Percentiles rank a stretch among this genome's conserved stretches.
Evolutionary conservation across 345 rosid genomes (phyloP).

Genomic region (Arabidopsis suecica): DNA sequence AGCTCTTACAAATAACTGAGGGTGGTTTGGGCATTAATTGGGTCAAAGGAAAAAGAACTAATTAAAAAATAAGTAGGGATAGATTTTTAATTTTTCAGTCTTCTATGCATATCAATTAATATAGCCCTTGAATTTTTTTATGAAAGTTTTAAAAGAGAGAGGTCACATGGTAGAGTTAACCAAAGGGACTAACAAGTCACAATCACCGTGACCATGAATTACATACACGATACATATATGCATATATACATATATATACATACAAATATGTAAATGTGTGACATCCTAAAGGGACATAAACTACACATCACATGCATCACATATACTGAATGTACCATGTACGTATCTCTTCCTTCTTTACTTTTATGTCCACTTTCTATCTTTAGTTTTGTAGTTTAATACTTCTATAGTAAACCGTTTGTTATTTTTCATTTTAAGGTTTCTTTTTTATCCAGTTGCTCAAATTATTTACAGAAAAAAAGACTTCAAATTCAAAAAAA

Average conservation of each 20-base stretch:
- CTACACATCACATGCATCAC: not conserved
- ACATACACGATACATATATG: constrained; percentile 20
- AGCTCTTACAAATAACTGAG: too few species aligned
- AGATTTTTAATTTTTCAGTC: too few species aligned
- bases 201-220: constrained; percentile 25
- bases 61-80: too few species aligned
- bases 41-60: too few species aligned
- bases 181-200: constrained; percentile 36
- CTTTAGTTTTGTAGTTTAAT: constrained; percentile 14
- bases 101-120: too few species aligned
- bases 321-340: not conserved
- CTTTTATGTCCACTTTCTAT: constrained; percentile 29
- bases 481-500: not conserved
- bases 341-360: constrained; percentile 6
- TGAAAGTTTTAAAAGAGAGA: constrained; percentile 17
- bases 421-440: constrained; percentile 3
- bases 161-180: constrained; percentile 33
- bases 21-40: too few species aligned
- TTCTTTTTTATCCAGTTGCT: not conserved
- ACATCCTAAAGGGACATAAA: constrained; percentile 6
- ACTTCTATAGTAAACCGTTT: not conserved
- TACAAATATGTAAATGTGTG: not conserved
- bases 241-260: not conserved
- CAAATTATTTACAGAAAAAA: not conserved
- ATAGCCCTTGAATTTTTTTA: too few species aligned